phyloP scores from a whole-genome alignment of 2,329 filamentous ascomycete genomes.

The Fusarium secorum region DNA sequence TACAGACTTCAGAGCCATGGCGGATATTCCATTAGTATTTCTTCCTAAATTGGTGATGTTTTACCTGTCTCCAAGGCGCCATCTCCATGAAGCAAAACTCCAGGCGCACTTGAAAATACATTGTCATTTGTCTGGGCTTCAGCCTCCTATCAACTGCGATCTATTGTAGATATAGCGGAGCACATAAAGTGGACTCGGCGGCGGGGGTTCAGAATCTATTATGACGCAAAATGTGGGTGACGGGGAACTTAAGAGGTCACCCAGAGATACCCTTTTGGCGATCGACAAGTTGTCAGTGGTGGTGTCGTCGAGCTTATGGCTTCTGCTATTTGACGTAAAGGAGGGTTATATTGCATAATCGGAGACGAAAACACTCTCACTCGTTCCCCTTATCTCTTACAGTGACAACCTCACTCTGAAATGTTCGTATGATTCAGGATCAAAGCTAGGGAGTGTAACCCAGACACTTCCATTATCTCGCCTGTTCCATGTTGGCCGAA shows the following conservation, averaged over 20 bases:
- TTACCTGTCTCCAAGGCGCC: no score
- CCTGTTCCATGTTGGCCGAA: not conserved
- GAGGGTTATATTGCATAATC: not conserved
- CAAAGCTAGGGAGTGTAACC: not conserved
- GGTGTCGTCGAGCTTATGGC: not conserved
- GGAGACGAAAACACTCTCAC: not conserved
- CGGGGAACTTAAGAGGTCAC: not conserved
- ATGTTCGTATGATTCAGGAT: not conserved
- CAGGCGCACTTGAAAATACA: not conserved
- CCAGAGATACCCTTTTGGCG: not conserved
- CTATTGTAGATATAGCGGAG: not conserved
- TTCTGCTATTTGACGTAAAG: constrained; percentile 1
- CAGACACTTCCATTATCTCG: not conserved
- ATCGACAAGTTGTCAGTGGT: constrained; percentile 17
- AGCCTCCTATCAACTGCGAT: not conserved
- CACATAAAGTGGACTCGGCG: not conserved
- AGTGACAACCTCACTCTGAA: not conserved
- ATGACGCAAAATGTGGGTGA: constrained; percentile 17
- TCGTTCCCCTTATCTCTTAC: not conserved
- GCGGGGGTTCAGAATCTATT: not conserved
- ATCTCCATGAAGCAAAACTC: not conserved
- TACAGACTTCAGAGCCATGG: not conserved
- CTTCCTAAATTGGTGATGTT: not conserved
- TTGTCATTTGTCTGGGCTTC: not conserved
- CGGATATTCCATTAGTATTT: not conserved